Percentiles rank a stretch among this genome's conserved stretches.
phyloP scores from a whole-genome alignment of 139 green algal genomes.

The Closterium sp. region DNA sequence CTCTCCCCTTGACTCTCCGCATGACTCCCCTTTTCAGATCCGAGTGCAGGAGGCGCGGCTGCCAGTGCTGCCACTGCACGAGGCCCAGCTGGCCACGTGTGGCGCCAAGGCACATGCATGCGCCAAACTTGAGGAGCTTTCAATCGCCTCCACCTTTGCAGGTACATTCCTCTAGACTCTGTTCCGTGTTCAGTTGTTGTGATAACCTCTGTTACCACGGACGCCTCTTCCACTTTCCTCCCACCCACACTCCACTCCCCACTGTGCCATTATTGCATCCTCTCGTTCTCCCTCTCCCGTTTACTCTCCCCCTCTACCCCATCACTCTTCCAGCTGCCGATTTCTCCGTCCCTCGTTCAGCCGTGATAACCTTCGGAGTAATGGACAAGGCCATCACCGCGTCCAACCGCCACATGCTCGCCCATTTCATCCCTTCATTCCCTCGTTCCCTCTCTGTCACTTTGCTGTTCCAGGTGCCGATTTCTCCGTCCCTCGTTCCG shows the following conservation, averaged over 20 bases:
- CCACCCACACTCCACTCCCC: neutral
- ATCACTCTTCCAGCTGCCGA: too few species aligned
- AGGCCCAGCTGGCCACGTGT: too few species aligned
- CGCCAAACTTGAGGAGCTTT: neutral
- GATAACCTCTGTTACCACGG: conserved; percentile 89
- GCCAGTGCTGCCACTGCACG: neutral
- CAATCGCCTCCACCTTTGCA: neutral
- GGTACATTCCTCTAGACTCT: too few species aligned
- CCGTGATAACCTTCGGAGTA: conserved; percentile 85
- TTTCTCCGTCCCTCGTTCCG: too few species aligned
- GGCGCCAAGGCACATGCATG: neutral
- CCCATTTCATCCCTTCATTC: neutral
- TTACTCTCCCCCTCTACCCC: neutral
- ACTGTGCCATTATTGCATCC: too few species aligned
- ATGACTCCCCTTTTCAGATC: neutral
- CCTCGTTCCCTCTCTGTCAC: too few species aligned
- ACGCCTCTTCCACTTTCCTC: conserved; percentile 53
- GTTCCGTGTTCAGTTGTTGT: too few species aligned
- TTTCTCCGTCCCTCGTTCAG: neutral
- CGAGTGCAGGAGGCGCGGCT: neutral
- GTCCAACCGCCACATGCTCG: too few species aligned
- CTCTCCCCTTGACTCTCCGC: too few species aligned
- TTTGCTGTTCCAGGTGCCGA: neutral
- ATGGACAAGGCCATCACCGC: conserved; percentile 68
- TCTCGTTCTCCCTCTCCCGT: too few species aligned